Evolutionary conservation across 2,329 filamentous ascomycete genomes (phyloP), one percentile per base, ranked within the genome.

Genomic region (Aschersonia sp.): DNA sequence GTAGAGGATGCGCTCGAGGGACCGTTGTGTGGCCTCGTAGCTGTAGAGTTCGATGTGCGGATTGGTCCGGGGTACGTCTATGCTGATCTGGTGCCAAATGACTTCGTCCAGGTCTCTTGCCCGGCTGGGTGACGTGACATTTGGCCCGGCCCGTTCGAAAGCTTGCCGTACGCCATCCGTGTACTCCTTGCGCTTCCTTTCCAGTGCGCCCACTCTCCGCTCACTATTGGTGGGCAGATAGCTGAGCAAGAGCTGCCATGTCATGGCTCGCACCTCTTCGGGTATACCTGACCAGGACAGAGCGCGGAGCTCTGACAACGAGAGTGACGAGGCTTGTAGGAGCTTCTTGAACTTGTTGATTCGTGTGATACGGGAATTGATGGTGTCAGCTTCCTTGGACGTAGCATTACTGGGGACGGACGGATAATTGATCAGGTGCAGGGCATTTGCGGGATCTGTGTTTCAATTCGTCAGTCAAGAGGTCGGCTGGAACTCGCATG

Each of bases 11-110:
- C 90, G 81, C 65, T 98, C 94, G 11, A 98, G 69, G 1, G 88
- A 96, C 47, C 89, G 75, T 62, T 98, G 92, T 1, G 94, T 98
- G 5, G 90, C 90, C 65, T 97, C 90, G 60, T 95, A 97, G 54
- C 87, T 79, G 66, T 98, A 98, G 0, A 98, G 74, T 56, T 94
- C 86, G 47, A 98, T 83, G 64, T 97, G 92, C 9, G 92, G 92
- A 60, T 95, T 97, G 4, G 92, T 98, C 46, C 92, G 80, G 3
- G 92, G 92, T 29, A 97, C 87, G 60, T 98, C 92, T 59, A 98
- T 98, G 65, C 88, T 96, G 66, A 98, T 97, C 61, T 98, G 92
- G 68, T 98, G 92, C 92, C 92, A 98, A 50, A 98, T 81, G n/a
- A 87, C 85, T 68, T 98, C 92, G 57, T 98, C 94, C 14, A 98